phyloP scores from a whole-genome alignment of 2,329 filamentous ascomycete genomes.

The Botryotinia narcissicola region DNA sequence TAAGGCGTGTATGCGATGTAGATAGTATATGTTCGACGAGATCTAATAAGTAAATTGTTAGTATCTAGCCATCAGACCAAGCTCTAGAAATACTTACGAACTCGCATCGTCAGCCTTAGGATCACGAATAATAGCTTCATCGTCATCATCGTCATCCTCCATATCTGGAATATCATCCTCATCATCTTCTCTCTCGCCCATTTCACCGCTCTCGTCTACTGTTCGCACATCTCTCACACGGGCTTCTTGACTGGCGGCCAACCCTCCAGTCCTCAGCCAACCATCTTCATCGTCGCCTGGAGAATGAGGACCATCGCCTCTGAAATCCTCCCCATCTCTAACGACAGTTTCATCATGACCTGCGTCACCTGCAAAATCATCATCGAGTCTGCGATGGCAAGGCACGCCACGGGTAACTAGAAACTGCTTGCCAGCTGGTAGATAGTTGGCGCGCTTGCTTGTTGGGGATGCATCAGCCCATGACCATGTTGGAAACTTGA shows the following conservation, averaged over 20 bases:
- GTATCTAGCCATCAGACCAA: neutral
- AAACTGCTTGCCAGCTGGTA: conserved; percentile 90
- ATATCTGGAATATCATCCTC: conserved; percentile 92
- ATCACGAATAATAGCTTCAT: conserved; percentile 92
- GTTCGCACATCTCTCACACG: conserved; percentile 80
- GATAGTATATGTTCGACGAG: conserved; percentile 89
- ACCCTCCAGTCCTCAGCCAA: conserved; percentile 85
- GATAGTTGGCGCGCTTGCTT: conserved; percentile 72
- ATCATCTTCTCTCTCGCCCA: conserved; percentile 70
- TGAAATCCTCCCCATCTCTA: conserved; percentile 68
- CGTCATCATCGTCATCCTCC: conserved; percentile 93
- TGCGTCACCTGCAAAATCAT: conserved; percentile 87
- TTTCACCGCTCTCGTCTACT: conserved; percentile 83
- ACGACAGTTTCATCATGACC: conserved; percentile 86
- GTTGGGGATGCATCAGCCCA: conserved; percentile 89
- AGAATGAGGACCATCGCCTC: conserved; percentile 45
- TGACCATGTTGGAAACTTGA: conserved; percentile 98
- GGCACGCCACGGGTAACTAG: conserved; percentile 92
- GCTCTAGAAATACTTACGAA: conserved; percentile 30
- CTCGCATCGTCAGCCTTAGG: conserved; percentile 41
- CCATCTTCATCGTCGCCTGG: conserved; percentile 72
- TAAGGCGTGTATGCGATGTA: conserved; percentile 98
- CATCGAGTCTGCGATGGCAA: conserved; percentile 85
- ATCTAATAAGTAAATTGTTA: conserved; percentile 47
- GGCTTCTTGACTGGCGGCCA: conserved; percentile 71